Conservation (phyloP, 202 grass and related monocot species). For the Carex arenaria region DNA sequence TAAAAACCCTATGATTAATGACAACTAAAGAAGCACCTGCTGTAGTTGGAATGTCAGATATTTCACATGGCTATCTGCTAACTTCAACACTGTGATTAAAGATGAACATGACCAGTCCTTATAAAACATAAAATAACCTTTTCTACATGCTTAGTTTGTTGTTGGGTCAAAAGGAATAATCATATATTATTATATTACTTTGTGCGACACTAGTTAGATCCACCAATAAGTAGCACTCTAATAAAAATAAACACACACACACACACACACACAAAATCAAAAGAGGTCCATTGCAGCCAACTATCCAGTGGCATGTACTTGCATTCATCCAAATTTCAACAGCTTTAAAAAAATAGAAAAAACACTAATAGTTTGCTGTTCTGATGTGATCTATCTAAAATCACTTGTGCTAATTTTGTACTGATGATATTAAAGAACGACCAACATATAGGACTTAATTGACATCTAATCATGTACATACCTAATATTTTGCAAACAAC, state of each 20-base stretch:
- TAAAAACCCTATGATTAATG: not conserved
- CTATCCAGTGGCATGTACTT: not conserved
- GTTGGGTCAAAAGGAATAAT: constrained; percentile 1
- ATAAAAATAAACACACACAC: not conserved
- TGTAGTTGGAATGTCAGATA: not conserved
- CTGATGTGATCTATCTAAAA: not conserved
- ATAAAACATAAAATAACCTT: not conserved
- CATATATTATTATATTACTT: not conserved
- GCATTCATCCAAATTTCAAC: not conserved
- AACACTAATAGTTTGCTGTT: not conserved
- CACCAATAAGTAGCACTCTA: not conserved
- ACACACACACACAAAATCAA: not conserved
- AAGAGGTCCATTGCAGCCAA: not conserved
- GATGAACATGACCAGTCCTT: not conserved
- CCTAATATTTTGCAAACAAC: not conserved
- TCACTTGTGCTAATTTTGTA: not conserved
- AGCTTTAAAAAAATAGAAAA: not conserved
- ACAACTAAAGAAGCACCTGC: not conserved
- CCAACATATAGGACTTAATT: not conserved
- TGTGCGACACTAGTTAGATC: not conserved
- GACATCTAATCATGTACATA: constrained; percentile 3
- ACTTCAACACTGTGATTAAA: not conserved
- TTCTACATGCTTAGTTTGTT: not conserved
- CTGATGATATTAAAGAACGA: not conserved
- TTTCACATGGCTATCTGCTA: not conserved